Base-by-base conservation (phyloP, 176 grass and related monocot genomes). In the Carex myosuroides region DNA sequence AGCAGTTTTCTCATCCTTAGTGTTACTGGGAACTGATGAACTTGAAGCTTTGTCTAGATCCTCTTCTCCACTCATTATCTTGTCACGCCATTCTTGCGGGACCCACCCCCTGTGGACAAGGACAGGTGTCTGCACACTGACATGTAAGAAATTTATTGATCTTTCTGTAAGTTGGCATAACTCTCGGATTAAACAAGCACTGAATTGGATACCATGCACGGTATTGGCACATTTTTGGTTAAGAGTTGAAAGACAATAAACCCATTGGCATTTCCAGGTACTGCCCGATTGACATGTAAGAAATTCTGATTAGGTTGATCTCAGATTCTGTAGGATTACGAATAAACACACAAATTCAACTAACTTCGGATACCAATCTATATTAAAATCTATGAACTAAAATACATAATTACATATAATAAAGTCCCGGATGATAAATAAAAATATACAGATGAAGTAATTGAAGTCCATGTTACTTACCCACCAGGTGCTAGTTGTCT, bases 101-200 rank as follows among this genome's bases (percentile, higher is more conserved):
- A 94, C 85, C 96, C 96, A 99, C 57, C 96, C 96, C 93, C 96
- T 94, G 62, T 99, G 95, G 79, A 99, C 93, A 80, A 99, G 89
- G 69, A 95, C 75, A 67, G 93, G 90, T 77, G 84, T 77, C 91
- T 95, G 92, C 91, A 90, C 82, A 89, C 91, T 99, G 96, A 89
- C 83, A 89, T n/a, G n/a, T n/a, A n/a, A 80, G 89, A 85, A n/a
- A 79, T 91, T 89, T 83, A 64, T 89, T 86, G 94, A 83, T 78
- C 86, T 84, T 42, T 75, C 67, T 85, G 58, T 64, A 3, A n/a
- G 22, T 61, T 79, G 11, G 9, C 65, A 8, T 63, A 63, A 79
- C 17, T 61, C 30, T 41, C 2, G 0, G 18, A 64, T 81, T 63
- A 64, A 79, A 64, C 4, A 64, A 64, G 60, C 29, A 81, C 21